Base-by-base conservation (phyloP, 345 rosid species). In the Boechera divaricarpa region DNA sequence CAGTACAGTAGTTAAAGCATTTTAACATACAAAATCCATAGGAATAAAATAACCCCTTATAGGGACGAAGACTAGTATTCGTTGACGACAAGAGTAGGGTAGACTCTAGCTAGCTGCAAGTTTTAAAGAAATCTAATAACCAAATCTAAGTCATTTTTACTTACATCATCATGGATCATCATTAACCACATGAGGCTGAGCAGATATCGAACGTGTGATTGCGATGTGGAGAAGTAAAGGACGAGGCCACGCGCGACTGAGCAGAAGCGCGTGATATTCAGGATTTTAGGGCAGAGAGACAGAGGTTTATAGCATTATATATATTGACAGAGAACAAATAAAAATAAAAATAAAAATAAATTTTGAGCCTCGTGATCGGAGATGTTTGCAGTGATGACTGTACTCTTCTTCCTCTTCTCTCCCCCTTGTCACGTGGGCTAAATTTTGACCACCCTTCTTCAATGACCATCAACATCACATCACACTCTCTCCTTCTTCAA, bases 371-470 rank as follows among this genome's bases (percentile, higher is more conserved):
- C 82, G 82, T 78, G 82, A 78, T 77, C 81, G 81, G 82, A 72
- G 82, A 66, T 78, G 48, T 64, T 77, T 70, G 81, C 81, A 71
- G 81, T 77, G 76, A 77, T 77, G 77, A 71, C 77, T 57, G 67
- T 71, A 65, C 77, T 71, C 72, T 38, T 63, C 76, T 64, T 38
- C 57, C 56, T 69, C 80, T 55, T 61, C 65, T 67, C 80, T 58
- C 69, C 74, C 69, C 77, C 70, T 60, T 78, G 82, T 78, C 82
- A 78, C 78, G 82, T 78, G 82, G 82, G 78, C 78, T 78, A 60
- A 51, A 58, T 78, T 67, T 78, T 78, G 82, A 78, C 81, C 73
- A 77, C 45, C 75, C 68, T 72, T 71, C 77, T 55, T 65, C 62
- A 47, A 41, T 77, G 67, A 70, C 77, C 77, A 78, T 78, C 81